phyloP scores from a whole-genome alignment of 495 filamentous ascomycete genomes.

The Corynascus novoguineensis region DNA sequence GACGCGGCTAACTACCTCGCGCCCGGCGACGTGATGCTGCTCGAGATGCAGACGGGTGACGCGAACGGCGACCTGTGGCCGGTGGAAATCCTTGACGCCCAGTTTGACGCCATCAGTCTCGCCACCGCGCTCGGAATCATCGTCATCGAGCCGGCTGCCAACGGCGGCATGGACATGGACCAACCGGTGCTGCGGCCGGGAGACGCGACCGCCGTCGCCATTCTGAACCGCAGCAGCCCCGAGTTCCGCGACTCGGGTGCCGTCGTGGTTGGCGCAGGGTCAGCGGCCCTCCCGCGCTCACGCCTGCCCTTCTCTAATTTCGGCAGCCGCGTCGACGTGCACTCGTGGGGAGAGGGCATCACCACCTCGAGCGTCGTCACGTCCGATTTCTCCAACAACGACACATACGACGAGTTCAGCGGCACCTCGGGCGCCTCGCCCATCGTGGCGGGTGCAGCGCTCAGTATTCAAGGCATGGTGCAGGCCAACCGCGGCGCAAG shows the following conservation, averaged over 20 bases:
- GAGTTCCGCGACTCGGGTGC: constrained; percentile 13
- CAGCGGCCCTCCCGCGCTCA: not conserved
- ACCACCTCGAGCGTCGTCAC: not conserved
- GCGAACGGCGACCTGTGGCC: constrained; percentile 6
- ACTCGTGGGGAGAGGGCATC: constrained; percentile 17
- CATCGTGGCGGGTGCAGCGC: constrained; percentile 12
- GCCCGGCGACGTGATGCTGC: constrained; percentile 12
- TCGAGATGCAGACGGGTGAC: constrained; percentile 12
- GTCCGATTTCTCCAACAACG: not conserved
- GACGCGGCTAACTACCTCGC: not conserved
- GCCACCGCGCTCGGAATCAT: constrained; percentile 11
- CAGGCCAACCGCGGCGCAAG: not conserved
- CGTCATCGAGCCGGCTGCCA: constrained; percentile 12
- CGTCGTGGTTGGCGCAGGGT: constrained; percentile 3
- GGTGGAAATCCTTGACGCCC: constrained; percentile 8
- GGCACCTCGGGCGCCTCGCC: constrained; percentile 14
- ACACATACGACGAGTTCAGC: not conserved
- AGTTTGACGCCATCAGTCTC: constrained; percentile 9
- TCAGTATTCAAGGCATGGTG: constrained; percentile 14
- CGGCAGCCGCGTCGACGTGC: constrained; percentile 9
- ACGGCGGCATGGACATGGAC: constrained; percentile 7
- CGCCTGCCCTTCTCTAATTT: constrained; percentile 8
- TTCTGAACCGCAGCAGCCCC: not conserved
- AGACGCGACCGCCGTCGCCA: not conserved
- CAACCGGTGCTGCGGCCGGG: not conserved